Conservation (phyloP, 1,284 basidiomycete genomes). For the Ganoderma sp. region DNA sequence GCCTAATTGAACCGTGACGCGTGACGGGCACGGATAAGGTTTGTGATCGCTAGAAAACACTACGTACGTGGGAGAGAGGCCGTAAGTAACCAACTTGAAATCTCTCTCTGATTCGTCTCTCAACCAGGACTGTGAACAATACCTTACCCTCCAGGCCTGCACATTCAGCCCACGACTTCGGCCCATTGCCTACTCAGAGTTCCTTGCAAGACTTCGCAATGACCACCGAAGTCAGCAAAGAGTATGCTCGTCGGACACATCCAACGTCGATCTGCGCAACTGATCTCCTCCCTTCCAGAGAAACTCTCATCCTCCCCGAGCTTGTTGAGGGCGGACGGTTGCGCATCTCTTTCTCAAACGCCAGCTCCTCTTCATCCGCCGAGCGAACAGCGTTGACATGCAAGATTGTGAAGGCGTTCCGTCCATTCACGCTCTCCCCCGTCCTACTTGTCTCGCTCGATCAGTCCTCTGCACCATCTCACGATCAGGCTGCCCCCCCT, state of each 20-base stretch:
- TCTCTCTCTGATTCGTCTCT: no score
- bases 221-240: background rate
- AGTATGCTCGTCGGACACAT: background rate
- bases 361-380: background rate
- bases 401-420: background rate
- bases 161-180: background rate
- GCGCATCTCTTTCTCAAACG: background rate
- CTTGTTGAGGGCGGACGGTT: background rate
- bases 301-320: background rate
- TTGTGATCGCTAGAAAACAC: background rate
- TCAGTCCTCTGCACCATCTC: background rate
- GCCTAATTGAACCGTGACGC: background rate
- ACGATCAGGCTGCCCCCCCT: background rate
- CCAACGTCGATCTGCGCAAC: background rate
- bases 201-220: background rate
- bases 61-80: background rate
- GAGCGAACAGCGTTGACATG: background rate
- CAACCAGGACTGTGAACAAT: background rate
- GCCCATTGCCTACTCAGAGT: no score
- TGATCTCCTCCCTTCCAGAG: background rate
- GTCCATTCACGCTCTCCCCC: conserved; percentile 1
- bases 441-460: background rate
- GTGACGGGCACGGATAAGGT: background rate
- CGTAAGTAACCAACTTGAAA: background rate
- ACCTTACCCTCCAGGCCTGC: background rate